These are phyloP conservation scores for Friedmanniomyces endolithicus DNA, from an alignment of 495 filamentous ascomycete species.

Conservation along the genomic window DNA sequence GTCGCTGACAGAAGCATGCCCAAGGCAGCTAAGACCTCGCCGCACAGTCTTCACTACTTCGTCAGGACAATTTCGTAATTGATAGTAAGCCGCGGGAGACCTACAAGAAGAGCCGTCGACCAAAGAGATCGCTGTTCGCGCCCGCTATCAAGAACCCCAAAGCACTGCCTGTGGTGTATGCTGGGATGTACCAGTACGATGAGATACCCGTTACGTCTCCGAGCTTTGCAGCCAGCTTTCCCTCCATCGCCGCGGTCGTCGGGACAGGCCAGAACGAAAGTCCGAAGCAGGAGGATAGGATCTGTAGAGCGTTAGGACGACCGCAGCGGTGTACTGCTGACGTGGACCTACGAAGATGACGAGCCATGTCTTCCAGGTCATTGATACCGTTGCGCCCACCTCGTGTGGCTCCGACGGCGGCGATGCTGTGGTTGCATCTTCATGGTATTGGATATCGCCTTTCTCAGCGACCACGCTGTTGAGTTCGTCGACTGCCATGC, in stretches of 20 bases:
- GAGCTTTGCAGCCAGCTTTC: conserved; percentile 20
- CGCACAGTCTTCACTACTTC: conserved; percentile 9
- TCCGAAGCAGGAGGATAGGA: conserved; percentile 25
- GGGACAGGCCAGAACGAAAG: conserved; percentile 32
- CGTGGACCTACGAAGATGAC: conserved; percentile 25
- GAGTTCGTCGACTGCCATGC: neutral
- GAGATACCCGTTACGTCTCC: conserved; percentile 13
- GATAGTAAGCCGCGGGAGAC: neutral
- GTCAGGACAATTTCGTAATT: neutral
- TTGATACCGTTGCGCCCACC: neutral
- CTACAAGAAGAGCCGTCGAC: conserved; percentile 20
- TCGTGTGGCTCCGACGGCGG: neutral
- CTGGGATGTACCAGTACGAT: conserved; percentile 4
- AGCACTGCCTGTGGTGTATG: conserved; percentile 2
- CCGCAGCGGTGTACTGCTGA: neutral
- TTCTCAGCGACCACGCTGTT: neutral
- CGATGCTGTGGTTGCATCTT: neutral
- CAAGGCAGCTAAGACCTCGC: conserved; percentile 11
- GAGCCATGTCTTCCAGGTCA: conserved; percentile 23
- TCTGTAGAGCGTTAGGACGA: conserved; percentile 9
- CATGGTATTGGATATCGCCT: conserved; percentile 1
- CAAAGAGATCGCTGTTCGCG: conserved; percentile 22
- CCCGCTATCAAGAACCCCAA: conserved; percentile 8
- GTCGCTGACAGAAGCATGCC: conserved; percentile 16
- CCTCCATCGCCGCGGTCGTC: conserved; percentile 18